Conservation (phyloP, 495 filamentous ascomycete species). For the Xylaria scruposa region DNA sequence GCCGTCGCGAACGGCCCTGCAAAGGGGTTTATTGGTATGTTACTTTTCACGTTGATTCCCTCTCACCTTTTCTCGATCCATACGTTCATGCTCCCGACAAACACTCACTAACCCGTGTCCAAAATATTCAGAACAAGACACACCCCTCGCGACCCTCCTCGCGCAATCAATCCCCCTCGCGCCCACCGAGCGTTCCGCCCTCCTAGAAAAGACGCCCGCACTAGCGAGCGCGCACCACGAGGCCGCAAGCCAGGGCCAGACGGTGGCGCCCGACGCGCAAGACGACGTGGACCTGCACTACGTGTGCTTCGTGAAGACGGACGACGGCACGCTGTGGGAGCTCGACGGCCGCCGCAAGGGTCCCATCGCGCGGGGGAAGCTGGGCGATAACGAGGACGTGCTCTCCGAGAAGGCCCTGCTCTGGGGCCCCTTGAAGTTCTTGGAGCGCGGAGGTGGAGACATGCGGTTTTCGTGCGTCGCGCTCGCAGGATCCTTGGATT, state of each 20-base stretch:
- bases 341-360: slow-evolving; percentile 81
- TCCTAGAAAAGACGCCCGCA: slow-evolving; percentile 74
- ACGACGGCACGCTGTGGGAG: slow-evolving; percentile 78
- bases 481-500: slow-evolving; percentile 70
- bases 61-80: not conserved
- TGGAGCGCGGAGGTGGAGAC: slow-evolving; percentile 71
- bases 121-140: slow-evolving; percentile 44
- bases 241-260: slow-evolving; percentile 76
- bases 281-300: slow-evolving; percentile 80
- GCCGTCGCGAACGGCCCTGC: slow-evolving; percentile 62
- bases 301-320: slow-evolving; percentile 81
- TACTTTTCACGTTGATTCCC: not conserved
- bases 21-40: slow-evolving; percentile 49
- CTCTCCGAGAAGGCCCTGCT: slow-evolving; percentile 70
- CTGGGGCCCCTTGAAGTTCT: slow-evolving; percentile 64
- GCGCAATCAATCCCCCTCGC: slow-evolving; percentile 55
- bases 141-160: slow-evolving; percentile 51
- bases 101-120: not conserved
- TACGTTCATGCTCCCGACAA: not conserved
- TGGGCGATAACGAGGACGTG: slow-evolving; percentile 68
- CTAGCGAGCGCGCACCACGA: slow-evolving; percentile 75
- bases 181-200: slow-evolving; percentile 65
- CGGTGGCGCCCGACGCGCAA: slow-evolving; percentile 68
- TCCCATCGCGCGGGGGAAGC: slow-evolving; percentile 63
- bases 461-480: slow-evolving; percentile 76